A percentile compares a stretch with the other conserved stretches of the same genome.
These are phyloP conservation scores for Pyrenophora seminiperda DNA, from an alignment of 2,329 filamentous ascomycete species.

Conservation along the genomic window DNA sequence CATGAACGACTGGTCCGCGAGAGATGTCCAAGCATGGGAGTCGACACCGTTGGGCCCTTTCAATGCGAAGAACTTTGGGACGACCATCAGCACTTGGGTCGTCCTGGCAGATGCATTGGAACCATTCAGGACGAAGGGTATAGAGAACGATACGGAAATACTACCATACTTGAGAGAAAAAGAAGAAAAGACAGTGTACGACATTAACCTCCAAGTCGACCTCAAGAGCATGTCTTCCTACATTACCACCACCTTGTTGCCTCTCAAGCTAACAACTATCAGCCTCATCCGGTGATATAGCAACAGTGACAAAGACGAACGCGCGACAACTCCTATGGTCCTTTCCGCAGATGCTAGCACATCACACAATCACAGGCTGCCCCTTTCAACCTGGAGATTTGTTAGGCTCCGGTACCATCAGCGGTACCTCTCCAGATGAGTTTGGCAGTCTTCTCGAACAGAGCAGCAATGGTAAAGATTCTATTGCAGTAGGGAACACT, in stretches of 20 bases:
- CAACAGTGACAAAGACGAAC: constrained; percentile 65
- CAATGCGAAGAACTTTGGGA: constrained; percentile 82
- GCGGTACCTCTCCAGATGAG: constrained; percentile 62
- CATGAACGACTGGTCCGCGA: constrained; percentile 86
- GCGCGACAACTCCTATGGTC: constrained; percentile 76
- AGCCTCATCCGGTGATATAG: constrained; percentile 56
- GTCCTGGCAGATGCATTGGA: constrained; percentile 77
- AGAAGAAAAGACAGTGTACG: constrained; percentile 64
- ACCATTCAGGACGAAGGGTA: constrained; percentile 63
- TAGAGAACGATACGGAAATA: constrained; percentile 61
- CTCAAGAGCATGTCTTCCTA: constrained; percentile 53
- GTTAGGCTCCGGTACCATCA: constrained; percentile 79
- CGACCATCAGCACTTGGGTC: constrained; percentile 78
- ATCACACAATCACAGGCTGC: constrained; percentile 78
- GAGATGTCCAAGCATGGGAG: constrained; percentile 84
- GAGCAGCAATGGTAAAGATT: constrained; percentile 69
- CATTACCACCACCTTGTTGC: not conserved
- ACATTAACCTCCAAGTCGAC: constrained; percentile 72
- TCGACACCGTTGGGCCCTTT: constrained; percentile 83
- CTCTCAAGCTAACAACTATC: constrained; percentile 21
- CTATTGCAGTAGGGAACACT: constrained; percentile 65
- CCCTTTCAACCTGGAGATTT: constrained; percentile 75
- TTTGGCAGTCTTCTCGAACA: constrained; percentile 75
- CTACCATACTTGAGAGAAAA: constrained; percentile 70
- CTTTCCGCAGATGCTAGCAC: constrained; percentile 81